These are phyloP conservation scores for Sporobolomyces phaffii DNA, from an alignment of 768 basidiomycete genomes.

Conservation along the genomic window DNA sequence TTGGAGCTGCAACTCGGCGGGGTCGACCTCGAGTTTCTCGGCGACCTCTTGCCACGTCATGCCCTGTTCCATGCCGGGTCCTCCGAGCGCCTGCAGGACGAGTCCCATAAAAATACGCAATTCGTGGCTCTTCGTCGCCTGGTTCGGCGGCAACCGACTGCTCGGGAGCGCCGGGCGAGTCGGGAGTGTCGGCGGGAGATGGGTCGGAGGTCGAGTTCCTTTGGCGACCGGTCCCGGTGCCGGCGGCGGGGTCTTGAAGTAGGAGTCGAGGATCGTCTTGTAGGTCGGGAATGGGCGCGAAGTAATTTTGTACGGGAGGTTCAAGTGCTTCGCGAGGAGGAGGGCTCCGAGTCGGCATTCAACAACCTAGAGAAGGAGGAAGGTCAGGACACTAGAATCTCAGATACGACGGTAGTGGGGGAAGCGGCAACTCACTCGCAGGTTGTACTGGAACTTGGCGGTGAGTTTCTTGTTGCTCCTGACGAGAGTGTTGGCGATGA, in stretches of 20 bases:
- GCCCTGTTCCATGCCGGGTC: conserved; percentile 50
- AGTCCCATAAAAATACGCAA: conserved; percentile 63
- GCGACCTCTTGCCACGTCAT: conserved; percentile 47
- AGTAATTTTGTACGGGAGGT: conserved; percentile 18
- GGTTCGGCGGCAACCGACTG: conserved; percentile 45
- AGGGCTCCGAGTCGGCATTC: conserved; percentile 77
- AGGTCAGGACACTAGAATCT: too few relatives aligned
- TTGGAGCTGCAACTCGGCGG: conserved; percentile 53
- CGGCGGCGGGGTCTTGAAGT: conserved; percentile 31
- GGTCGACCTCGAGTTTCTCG: conserved; percentile 51
- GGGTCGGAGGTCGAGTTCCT: conserved; percentile 15
- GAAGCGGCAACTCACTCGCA: conserved; percentile 52
- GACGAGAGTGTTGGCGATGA: conserved; percentile 76
- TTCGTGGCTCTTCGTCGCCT: conserved; percentile 54
- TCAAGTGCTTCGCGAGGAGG: conserved; percentile 61
- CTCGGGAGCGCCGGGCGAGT: conserved; percentile 26
- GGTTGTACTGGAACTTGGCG: conserved; percentile 73
- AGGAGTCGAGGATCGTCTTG: conserved; percentile 35
- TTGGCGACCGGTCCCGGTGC: conserved; percentile 21
- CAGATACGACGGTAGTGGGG: too few relatives aligned
- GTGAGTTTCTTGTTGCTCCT: conserved; percentile 71
- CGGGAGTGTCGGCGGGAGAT: conserved; percentile 28
- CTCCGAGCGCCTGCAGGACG: conserved; percentile 49
- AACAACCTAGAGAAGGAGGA: conserved; percentile 56
- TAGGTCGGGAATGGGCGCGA: conserved; percentile 24